Conservation (phyloP, 768 basidiomycete species). For the Rhodotorula taiwanensis region DNA sequence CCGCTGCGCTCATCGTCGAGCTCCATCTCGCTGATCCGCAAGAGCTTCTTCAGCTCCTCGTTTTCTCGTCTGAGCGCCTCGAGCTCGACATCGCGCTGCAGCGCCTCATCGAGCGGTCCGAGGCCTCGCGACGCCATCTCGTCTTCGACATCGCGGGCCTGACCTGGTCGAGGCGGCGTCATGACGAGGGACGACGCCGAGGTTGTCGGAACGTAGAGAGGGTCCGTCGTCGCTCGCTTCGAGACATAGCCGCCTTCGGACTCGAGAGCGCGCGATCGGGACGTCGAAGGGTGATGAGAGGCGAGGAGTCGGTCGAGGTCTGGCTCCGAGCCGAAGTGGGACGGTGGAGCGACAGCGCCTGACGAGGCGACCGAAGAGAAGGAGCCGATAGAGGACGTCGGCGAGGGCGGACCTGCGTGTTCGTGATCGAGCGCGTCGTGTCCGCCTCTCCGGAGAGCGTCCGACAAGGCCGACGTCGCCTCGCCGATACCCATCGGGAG, state of each 20-base stretch:
- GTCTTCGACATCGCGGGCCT: neutral
- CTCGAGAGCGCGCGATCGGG: slow-evolving; percentile 8
- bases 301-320: slow-evolving; percentile 20
- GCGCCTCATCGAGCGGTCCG: slow-evolving; percentile 66
- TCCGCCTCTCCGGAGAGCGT: neutral
- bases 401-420: neutral
- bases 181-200: slow-evolving; percentile 31
- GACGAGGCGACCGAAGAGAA: slow-evolving; percentile 4
- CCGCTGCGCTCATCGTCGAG: neutral
- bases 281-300: slow-evolving; percentile 22
- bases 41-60: slow-evolving; percentile 60
- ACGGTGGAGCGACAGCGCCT: neutral
- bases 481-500: slow-evolving; percentile 1
- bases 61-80: slow-evolving; percentile 76
- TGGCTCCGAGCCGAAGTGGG: neutral
- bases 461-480: neutral
- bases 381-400: slow-evolving; percentile 1
- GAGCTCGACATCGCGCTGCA: slow-evolving; percentile 83
- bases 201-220: slow-evolving; percentile 31
- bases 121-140: slow-evolving; percentile 30
- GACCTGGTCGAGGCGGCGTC: slow-evolving; percentile 3
- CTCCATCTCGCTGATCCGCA: slow-evolving; percentile 53
- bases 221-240: neutral
- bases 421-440: neutral
- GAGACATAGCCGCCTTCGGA: slow-evolving; percentile 31